Evolutionary conservation across 768 basidiomycete genomes (phyloP), one percentile per base, ranked within the genome.

Genomic region (Boletus reticuloceps): DNA sequence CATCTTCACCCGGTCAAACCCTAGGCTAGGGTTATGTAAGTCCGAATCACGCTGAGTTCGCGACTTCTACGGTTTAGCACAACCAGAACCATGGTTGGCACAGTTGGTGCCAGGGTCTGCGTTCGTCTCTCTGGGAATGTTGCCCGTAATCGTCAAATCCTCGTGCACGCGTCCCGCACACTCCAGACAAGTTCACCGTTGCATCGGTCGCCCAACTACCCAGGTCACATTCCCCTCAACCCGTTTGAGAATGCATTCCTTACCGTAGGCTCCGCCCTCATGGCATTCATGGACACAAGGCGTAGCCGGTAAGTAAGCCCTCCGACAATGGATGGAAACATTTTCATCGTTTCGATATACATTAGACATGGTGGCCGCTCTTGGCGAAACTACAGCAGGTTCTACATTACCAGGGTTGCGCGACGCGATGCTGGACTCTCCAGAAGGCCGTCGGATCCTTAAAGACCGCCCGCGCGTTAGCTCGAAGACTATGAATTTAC

Each of bases 341-440:
- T 38, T 29, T n/a, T 48, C 32, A 12, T n/a, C 19, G 22, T 38
- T 29, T 49, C 48, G 29, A 57, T 27, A 38, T 6, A 3, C n/a
- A 14, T 12, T 58, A 98, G 95, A 99, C 70, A 93, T 99, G 88
- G 82, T 98, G 40, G 95, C 97, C 12, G 89, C 92, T 6, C 80
- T 98, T 10, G 93, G 92, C 22, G 97, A 98, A 72, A 93, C 93
- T 1, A 94, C 96, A 1, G 90, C 94, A 7, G 88, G 90, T 3
- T 79, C 83, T 0, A 84, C 85, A 51, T 78, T 98, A 40, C 86
- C 90, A 7, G 77, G 79, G 45, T 74, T 97, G 46, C 84, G 91
- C 32, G 87, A 91, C 59, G 67, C 69, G 36, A 92, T 98, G 89
- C 80, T 90, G 3, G 78, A 79, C 34, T 86, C 86, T 63, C 70